phyloP scores from a whole-genome alignment of 2,329 filamentous ascomycete species.

The Claviceps quebecensis region DNA sequence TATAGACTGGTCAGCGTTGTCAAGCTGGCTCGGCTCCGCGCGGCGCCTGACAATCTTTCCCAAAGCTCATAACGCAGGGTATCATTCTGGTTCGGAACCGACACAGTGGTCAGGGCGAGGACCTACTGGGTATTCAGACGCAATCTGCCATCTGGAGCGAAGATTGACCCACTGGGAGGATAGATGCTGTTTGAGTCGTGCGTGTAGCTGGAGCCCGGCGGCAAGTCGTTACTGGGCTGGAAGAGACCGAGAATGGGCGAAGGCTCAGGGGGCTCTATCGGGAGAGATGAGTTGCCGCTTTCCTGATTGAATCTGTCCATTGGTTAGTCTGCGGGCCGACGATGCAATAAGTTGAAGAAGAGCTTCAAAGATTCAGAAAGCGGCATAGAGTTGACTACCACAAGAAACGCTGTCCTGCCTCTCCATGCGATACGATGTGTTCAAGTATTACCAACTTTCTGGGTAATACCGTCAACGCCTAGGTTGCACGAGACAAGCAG shows the following conservation, averaged over 20 bases:
- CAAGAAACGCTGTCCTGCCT: conserved; percentile 23
- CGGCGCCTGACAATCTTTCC: not conserved
- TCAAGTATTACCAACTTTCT: conserved; percentile 15
- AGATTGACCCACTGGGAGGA: conserved; percentile 27
- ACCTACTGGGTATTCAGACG: conserved; percentile 43
- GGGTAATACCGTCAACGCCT: conserved; percentile 31
- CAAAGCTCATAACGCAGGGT: not conserved
- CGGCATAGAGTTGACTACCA: conserved; percentile 12
- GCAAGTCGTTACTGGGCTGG: conserved; percentile 31
- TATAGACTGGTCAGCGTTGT: conserved; percentile 15
- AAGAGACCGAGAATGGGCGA: conserved; percentile 38
- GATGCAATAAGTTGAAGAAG: conserved; percentile 6
- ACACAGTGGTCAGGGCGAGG: conserved; percentile 10
- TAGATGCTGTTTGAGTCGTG: conserved; percentile 37
- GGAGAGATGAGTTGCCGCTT: conserved; percentile 35
- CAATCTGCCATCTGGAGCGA: conserved; percentile 37
- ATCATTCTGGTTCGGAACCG: not conserved
- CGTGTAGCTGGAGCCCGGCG: conserved; percentile 32
- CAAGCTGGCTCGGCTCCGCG: not conserved
- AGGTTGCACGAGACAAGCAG: conserved; percentile 25
- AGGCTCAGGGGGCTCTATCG: conserved; percentile 39
- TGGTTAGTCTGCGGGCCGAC: conserved; percentile 5
- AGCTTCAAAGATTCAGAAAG: conserved; percentile 2
- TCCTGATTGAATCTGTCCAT: conserved; percentile 40
- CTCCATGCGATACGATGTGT: conserved; percentile 19